phyloP scores from a whole-genome alignment of 1,139 yeast genomes.

The Debaryomyces psychrophilus region DNA sequence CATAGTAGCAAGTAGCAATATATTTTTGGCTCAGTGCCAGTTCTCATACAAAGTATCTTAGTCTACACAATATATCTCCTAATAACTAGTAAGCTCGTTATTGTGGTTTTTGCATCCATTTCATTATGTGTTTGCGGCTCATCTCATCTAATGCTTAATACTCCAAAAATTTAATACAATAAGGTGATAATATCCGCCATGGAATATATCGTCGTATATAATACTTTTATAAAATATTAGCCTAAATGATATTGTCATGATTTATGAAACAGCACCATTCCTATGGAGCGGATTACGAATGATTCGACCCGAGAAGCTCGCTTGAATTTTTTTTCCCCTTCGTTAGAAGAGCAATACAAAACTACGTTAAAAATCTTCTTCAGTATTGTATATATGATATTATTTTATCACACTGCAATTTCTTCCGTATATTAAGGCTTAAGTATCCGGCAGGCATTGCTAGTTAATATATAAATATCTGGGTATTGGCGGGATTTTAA shows the following conservation, averaged over 20 bases:
- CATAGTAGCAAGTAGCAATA: conserved; percentile 8
- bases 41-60: neutral
- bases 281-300: neutral
- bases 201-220: too few species aligned
- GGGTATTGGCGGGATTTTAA: neutral
- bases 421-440: neutral
- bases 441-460: neutral
- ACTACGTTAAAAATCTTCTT: neutral
- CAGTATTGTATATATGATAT: neutral
- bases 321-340: neutral
- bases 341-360: neutral
- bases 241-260: neutral
- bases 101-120: conserved; percentile 10
- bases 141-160: neutral
- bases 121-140: conserved; percentile 9
- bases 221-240: neutral
- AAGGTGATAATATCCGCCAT: too few species aligned
- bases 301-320: neutral
- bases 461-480: neutral
- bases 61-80: neutral
- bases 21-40: conserved; percentile 1
- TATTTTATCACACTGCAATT: neutral
- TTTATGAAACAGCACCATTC: neutral
- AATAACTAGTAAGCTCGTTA: neutral
- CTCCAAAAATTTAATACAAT: neutral